Base-by-base conservation (phyloP, 202 grass and related monocot genomes). In the Bolboschoenoplectus hybrid region DNA sequence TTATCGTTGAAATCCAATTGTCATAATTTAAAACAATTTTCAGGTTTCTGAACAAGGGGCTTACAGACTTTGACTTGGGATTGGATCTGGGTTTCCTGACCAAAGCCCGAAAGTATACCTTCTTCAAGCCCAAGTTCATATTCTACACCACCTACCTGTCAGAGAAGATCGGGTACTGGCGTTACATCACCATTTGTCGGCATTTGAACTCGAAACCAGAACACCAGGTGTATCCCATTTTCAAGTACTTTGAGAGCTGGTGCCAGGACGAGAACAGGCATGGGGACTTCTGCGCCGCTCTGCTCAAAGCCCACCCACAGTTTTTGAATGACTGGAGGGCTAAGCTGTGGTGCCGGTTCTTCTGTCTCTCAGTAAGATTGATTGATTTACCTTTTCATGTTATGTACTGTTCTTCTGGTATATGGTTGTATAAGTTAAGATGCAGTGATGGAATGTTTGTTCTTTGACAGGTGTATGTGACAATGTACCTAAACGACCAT, bases 211-310 rank as follows among this genome's bases (percentile, higher is more conserved):
- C 84, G 0, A 94, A 98, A 79, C 97, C 97, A 6, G 77, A 94
- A 89, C 94, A 94, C 81, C 92, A 98, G 89, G 78, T 92, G 58
- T 96, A 98, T 69, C 97, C 97, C 4, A 96, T 98, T 87, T 98
- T 98, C 90, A 98, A 98, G 88, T 96, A 96, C 86, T 98, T 98
- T 7, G 97, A 98, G 88, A 98, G 96, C 82, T 98, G 97, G 97
- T 98, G 97, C 85, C 97, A 98, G 89, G 96, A 96, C 2, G 93
- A 98, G 93, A 98, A 98, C 88, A 74, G 92, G 61, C 93, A 98
- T 11, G 93, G 93, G 0, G 97, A 98, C 78, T 98, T 98, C 90
- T 94, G 96, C 93, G 92, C 97, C 0, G 91, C 93, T 3, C 74
- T 98, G 53, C 60, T 98, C 11, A 98, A 98, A 84, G 93, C 97